A percentile compares a stretch with the other conserved stretches of the same genome.
These are phyloP conservation scores for Schizonepeta tenuifolia DNA, from an alignment of 257 asterid genomes.

Conservation along the genomic window DNA sequence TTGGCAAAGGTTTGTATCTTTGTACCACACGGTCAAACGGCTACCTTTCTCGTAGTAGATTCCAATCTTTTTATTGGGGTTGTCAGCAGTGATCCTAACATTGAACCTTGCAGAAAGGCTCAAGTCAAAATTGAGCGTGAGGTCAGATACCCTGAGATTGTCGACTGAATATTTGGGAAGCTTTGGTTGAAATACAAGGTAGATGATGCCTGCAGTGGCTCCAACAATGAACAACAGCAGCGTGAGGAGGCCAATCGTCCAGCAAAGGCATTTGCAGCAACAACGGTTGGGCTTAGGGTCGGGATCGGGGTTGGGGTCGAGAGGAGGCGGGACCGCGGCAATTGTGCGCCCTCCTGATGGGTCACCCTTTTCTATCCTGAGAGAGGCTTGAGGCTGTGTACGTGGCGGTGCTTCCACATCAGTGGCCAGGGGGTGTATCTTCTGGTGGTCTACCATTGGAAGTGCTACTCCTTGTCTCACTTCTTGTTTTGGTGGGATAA, in stretches of 20 bases:
- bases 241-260: slow-evolving; percentile 68
- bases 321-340: slow-evolving; percentile 36
- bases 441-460: slow-evolving; percentile 56
- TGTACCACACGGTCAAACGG: slow-evolving; percentile 82
- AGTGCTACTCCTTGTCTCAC: not conserved
- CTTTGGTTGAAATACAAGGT: slow-evolving; percentile 75
- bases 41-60: slow-evolving; percentile 90
- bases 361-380: slow-evolving; percentile 44
- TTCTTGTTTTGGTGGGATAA: not conserved
- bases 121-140: slow-evolving; percentile 71
- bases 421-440: slow-evolving; percentile 67
- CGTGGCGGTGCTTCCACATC: slow-evolving; percentile 52
- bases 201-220: slow-evolving; percentile 64
- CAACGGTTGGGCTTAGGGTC: slow-evolving; percentile 26
- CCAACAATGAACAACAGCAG: slow-evolving; percentile 62
- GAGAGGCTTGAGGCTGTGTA: slow-evolving; percentile 41
- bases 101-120: slow-evolving; percentile 75
- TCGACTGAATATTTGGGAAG: slow-evolving; percentile 80
- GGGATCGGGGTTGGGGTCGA: not conserved
- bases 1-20: slow-evolving; percentile 65
- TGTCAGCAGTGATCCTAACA: slow-evolving; percentile 70
- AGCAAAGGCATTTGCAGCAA: slow-evolving; percentile 76
- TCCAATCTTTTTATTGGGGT: slow-evolving; percentile 85
- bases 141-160: slow-evolving; percentile 73
- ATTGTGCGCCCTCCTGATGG: slow-evolving; percentile 3